These are phyloP conservation scores for Lactifluus rugatus DNA, from an alignment of 768 basidiomycete genomes.

Conservation along the genomic window DNA sequence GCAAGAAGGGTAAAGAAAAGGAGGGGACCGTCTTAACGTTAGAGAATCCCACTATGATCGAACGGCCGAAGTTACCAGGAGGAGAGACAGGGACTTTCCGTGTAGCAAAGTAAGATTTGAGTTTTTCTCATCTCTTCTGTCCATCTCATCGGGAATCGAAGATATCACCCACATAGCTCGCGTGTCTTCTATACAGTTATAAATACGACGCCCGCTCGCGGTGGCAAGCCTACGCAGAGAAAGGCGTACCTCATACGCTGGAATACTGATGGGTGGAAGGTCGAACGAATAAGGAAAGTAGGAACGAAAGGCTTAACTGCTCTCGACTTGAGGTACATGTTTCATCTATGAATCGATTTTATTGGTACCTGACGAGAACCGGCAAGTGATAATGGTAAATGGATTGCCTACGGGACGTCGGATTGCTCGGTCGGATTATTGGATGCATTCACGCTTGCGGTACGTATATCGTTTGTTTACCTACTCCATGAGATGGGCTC, in stretches of 20 bases:
- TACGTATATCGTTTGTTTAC: conserved; percentile 25
- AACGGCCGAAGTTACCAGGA: conserved; percentile 13
- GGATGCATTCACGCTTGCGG: conserved; percentile 68
- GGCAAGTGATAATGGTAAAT: conserved; percentile 64
- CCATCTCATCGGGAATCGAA: conserved; percentile 24
- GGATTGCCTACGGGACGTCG: conserved; percentile 80
- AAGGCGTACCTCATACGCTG: conserved; percentile 63
- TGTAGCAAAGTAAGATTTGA: conserved; percentile 6
- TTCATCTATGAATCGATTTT: background rate
- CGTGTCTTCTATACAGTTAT: conserved; percentile 57
- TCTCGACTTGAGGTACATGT: conserved; percentile 73
- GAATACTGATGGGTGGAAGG: conserved; percentile 61
- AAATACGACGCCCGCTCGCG: conserved; percentile 58
- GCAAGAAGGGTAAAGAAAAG: conserved; percentile 35
- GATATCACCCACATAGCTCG: conserved; percentile 46
- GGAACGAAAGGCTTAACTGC: conserved; percentile 76
- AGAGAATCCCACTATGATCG: conserved; percentile 9
- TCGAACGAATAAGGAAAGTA: conserved; percentile 59
- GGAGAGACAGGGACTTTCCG: conserved; percentile 5
- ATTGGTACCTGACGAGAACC: background rate
- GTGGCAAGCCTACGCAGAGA: conserved; percentile 41
- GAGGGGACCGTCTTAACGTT: conserved; percentile 20
- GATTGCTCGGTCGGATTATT: conserved; percentile 79
- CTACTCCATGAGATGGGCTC: background rate
- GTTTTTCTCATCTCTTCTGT: background rate